A percentile compares a stretch with the other conserved stretches of the same genome.
Conservation (phyloP, 768 basidiomycete genomes). For the Mycena sanguinolenta region DNA sequence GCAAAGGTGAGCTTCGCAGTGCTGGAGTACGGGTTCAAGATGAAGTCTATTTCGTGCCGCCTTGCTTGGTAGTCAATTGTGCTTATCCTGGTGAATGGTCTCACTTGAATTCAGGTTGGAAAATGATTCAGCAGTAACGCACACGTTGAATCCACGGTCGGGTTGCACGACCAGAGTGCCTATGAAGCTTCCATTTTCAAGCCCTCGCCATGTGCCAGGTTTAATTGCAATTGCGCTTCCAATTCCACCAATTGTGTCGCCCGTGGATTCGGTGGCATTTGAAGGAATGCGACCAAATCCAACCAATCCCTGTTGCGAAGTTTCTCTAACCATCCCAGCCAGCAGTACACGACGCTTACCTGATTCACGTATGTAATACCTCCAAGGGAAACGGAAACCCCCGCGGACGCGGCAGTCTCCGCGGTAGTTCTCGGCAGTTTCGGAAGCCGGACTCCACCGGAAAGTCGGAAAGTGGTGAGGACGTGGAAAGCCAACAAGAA, state of each 20-base stretch:
- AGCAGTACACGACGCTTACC: background rate
- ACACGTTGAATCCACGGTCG: constrained; percentile 75
- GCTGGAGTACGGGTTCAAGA: constrained; percentile 68
- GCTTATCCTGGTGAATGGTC: constrained; percentile 53
- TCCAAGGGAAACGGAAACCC: constrained; percentile 27
- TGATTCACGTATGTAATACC: constrained; percentile 33
- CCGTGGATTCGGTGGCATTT: constrained; percentile 67
- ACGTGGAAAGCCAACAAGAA: background rate
- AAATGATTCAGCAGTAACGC: constrained; percentile 34
- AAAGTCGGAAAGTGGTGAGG: background rate
- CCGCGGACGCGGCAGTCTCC: background rate
- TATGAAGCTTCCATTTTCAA: constrained; percentile 53
- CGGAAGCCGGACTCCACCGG: background rate
- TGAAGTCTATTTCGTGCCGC: constrained; percentile 73
- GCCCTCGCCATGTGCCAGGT: constrained; percentile 56
- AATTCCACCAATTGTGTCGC: constrained; percentile 72
- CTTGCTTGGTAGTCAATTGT: constrained; percentile 75
- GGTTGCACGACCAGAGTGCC: constrained; percentile 70
- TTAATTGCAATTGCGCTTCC: constrained; percentile 74
- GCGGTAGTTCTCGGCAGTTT: background rate
- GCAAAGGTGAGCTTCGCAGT: constrained; percentile 59
- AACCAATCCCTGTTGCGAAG: constrained; percentile 55
- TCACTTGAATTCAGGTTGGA: constrained; percentile 9
- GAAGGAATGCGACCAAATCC: constrained; percentile 75
- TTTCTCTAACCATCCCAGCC: too few relatives aligned